Percentiles rank a stretch among this genome's conserved stretches.
These are phyloP conservation scores for Leccinum truebloodii DNA, from an alignment of 768 basidiomycete genomes.

Conservation along the genomic window DNA sequence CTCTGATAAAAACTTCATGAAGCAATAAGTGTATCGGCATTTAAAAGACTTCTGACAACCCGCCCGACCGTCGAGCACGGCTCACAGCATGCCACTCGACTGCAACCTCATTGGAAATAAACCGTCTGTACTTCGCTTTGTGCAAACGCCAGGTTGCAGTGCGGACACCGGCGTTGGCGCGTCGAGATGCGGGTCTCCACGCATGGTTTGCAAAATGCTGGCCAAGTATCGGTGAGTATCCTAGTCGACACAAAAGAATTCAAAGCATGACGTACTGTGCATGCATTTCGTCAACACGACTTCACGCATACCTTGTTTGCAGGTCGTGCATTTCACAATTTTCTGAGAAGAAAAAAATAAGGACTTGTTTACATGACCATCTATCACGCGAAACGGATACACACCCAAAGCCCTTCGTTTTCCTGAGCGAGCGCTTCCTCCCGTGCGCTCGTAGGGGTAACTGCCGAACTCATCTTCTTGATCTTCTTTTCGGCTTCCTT, in stretches of 20 bases:
- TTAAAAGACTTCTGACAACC: not conserved
- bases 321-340: slow-evolving; percentile 88
- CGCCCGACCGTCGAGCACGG: not conserved
- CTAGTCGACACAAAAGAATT: not conserved
- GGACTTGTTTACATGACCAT: not conserved
- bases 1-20: not conserved
- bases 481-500: slow-evolving; percentile 56
- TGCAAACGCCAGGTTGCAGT: slow-evolving; percentile 80
- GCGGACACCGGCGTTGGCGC: slow-evolving; percentile 92
- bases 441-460: slow-evolving; percentile 32
- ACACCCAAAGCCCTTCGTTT: slow-evolving; percentile 60
- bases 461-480: slow-evolving; percentile 40
- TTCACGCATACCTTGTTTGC: slow-evolving; percentile 73
- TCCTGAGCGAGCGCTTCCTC: slow-evolving; percentile 45
- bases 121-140: slow-evolving; percentile 77
- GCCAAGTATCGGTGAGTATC: not conserved
- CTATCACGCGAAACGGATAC: slow-evolving; percentile 13
- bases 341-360: slow-evolving; percentile 42
- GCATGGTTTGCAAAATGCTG: slow-evolving; percentile 85
- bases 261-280: slow-evolving; percentile 66
- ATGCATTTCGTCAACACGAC: slow-evolving; percentile 86
- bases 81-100: not conserved
- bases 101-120: slow-evolving; percentile 50
- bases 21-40: not conserved
- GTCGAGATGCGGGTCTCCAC: slow-evolving; percentile 86